Evolutionary conservation across 1,139 yeast species (phyloP), one percentile per base, ranked within the genome.

Genomic region (Lipomyces yarrowii): DNA sequence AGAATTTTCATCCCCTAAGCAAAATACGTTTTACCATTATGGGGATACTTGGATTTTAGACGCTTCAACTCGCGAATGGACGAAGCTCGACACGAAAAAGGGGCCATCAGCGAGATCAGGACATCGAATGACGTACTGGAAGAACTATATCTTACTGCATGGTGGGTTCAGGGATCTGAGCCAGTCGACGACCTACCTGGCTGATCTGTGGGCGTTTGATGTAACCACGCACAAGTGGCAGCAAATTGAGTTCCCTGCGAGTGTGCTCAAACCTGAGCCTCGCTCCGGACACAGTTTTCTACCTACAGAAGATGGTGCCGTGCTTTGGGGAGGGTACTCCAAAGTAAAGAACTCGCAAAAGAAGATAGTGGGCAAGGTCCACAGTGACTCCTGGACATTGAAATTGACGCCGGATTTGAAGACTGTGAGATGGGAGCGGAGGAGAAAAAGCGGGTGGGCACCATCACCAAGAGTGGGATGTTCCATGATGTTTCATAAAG

Each of bases 141-240:
- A 94, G 77, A 93, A 94, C 75, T 92, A 84, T 73, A 85, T 94
- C 62, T 81, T 94, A 48, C 75, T 94, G 73, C 91, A 86, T 74
- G 99, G 99, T 59, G 99, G 99, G 1, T 94, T 94, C 79, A 83
- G 97, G 74, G 99, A 94, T 77, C 81, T 93, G 72, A 96, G 97
- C 10, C 77, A 87, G 8, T 87, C 89, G 65, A 89, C 98, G 0
- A 87, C 96, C 0, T 94, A 94, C 76, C 79, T 92, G 64, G 84
- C 85, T 73, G 99, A 94, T 76, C 78, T 91, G 66, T 94, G 99
- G 99, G 84, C 92, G 30, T 94, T 94, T 78, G 98, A 94, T 77
- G 86, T 93, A 56, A 87, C 94, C 46, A 86, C 87, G 30, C 91
- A 92, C 77, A 92, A 91, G 77, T 94, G 99, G 99, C 84, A 82